Percentiles rank a stretch among this genome's conserved stretches.
Conservation (phyloP, 2,329 filamentous ascomycete species). For the Fusarium stilboides region DNA sequence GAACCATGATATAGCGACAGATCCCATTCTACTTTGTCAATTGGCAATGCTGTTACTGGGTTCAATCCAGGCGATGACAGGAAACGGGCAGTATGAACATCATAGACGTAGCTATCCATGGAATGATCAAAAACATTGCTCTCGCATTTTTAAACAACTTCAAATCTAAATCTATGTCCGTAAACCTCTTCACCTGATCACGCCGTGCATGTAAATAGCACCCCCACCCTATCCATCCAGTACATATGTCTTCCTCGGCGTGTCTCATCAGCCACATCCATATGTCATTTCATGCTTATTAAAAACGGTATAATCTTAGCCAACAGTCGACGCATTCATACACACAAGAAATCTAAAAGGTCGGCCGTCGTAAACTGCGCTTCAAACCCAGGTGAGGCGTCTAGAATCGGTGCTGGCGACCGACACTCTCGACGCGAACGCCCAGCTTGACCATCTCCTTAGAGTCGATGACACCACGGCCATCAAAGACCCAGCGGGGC, state of each 20-base stretch:
- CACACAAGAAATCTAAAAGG: slow-evolving; percentile 48
- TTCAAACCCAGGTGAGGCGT: slow-evolving; percentile 17
- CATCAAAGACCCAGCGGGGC: slow-evolving; percentile 71
- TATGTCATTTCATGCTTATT: slow-evolving; percentile 53
- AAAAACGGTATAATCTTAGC: slow-evolving; percentile 51
- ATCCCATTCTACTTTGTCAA: no score
- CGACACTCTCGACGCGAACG: slow-evolving; percentile 68
- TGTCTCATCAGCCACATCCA: slow-evolving; percentile 49
- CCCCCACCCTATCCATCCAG: slow-evolving; percentile 30
- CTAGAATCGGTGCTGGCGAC: slow-evolving; percentile 62
- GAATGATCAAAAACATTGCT: slow-evolving; percentile 37
- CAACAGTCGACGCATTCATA: slow-evolving; percentile 48
- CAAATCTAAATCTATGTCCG: slow-evolving; percentile 51
- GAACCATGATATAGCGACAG: not conserved
- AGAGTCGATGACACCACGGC: slow-evolving; percentile 68
- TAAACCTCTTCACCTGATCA: slow-evolving; percentile 37
- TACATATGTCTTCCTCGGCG: slow-evolving; percentile 40
- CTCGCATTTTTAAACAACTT: slow-evolving; percentile 41
- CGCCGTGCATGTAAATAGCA: slow-evolving; percentile 40
- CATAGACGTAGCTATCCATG: not conserved
- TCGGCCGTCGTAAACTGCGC: slow-evolving; percentile 37
- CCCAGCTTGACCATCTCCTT: slow-evolving; percentile 65
- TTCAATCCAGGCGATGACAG: no score
- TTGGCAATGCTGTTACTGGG: no score
- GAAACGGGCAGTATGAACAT: not conserved